These are phyloP conservation scores for Beta macrorhiza DNA, from an alignment of 179 eudicot genomes.

Conservation along the genomic window DNA sequence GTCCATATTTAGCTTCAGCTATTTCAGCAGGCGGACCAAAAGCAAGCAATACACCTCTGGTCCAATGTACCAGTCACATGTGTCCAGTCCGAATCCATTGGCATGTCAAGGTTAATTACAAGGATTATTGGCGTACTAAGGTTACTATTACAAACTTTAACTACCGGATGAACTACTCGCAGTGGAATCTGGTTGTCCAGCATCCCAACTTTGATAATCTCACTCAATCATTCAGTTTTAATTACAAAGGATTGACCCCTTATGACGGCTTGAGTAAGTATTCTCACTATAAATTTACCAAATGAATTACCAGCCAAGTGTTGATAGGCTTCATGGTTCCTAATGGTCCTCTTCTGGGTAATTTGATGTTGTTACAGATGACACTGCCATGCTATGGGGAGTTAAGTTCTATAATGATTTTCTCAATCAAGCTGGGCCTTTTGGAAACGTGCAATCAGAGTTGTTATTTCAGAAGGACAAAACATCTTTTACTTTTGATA, in stretches of 20 bases:
- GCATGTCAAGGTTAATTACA: slow-evolving; percentile 50
- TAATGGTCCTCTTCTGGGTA: slow-evolving; percentile 2
- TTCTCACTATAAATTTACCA: neutral
- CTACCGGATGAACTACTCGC: slow-evolving; percentile 46
- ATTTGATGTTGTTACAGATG: slow-evolving; percentile 31
- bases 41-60: slow-evolving; percentile 30
- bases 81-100: slow-evolving; percentile 49
- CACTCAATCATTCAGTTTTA: slow-evolving; percentile 41
- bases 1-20: slow-evolving; percentile 45
- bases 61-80: slow-evolving; percentile 46
- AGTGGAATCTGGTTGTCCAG: slow-evolving; percentile 48
- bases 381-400: slow-evolving; percentile 47
- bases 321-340: neutral
- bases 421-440: slow-evolving; percentile 46
- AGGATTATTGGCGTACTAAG: slow-evolving; percentile 49
- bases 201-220: slow-evolving; percentile 49
- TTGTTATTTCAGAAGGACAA: slow-evolving; percentile 45
- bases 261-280: slow-evolving; percentile 47
- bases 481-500: slow-evolving; percentile 42
- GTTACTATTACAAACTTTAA: slow-evolving; percentile 46
- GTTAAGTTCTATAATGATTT: slow-evolving; percentile 45
- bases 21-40: slow-evolving; percentile 34
- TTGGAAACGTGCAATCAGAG: slow-evolving; percentile 46
- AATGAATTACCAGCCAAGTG: neutral
- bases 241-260: slow-evolving; percentile 48